Evolutionary conservation across 768 basidiomycete genomes (phyloP), one percentile per base, ranked within the genome.

Genomic region (Xerocomus brunneocitrinus): DNA sequence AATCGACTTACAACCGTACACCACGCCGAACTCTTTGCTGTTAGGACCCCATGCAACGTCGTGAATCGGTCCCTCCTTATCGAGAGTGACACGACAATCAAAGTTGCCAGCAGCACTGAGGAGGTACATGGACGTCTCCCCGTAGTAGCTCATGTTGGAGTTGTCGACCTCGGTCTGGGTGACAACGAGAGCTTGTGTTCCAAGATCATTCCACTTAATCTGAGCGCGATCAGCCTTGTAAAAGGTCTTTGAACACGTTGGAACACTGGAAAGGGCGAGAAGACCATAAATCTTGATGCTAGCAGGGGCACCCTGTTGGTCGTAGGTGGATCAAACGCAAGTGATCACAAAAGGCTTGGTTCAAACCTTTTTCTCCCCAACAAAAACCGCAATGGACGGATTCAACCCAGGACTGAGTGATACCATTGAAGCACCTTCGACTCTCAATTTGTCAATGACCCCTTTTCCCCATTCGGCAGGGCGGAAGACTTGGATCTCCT

Each of bases 131-230:
- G 91, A 91, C 3, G 95, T 97, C 76, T 98, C 95, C 50, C 97
- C 97, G 60, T 98, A 99, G 70, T 99, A 99, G 63, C 87, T 94
- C 80, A 91, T 97, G 71, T 95, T 95, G 43, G 91, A 87, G 67
- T 91, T 91, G 66, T 99, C 95, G 49, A 98, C 95, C 63, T 99
- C 97, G 4, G 95, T 95, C 65, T 95, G 92, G 0, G 95, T 95
- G 35, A 98, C 72, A 55, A 98, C 79, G 51, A 99, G 76, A 2
- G 95, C 88, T 64, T 91, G 91, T 0, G 94, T 95, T 19, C 95
- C 97, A 16, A 94, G 81, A 8, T 82, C 83, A 65, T 98, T 98
- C 95, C 95, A 99, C 72, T 98, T 98, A 71, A 99, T 86, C 63
- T 83, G 82, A 4, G 91, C 82, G 44, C 88, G 86, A 73, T 98